Base-by-base conservation (phyloP, 1,284 basidiomycete species). In the Tremellales sp. region DNA sequence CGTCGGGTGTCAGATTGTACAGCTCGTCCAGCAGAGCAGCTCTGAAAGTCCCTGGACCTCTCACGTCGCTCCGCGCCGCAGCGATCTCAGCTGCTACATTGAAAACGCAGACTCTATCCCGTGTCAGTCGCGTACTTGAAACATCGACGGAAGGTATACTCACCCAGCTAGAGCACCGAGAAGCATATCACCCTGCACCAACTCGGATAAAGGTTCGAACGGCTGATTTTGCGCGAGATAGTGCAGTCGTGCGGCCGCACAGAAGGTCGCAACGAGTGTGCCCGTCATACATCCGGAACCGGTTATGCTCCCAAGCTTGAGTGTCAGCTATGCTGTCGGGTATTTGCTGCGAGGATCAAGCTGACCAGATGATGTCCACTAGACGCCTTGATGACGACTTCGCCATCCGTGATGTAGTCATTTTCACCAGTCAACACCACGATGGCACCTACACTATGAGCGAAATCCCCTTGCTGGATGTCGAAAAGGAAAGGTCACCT, bases 341-440 rank as follows among this genome's bases (percentile, higher is more conserved):
- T n/a, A n/a, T n/a, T n/a, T n/a, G n/a, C n/a, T n/a, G n/a, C n/a
- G n/a, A 10, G 17, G 15, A 43, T 21, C n/a, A 24, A 29, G 52
- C 68, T 49, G 35, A 70, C 70, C 12, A 87, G 75, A 11, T 79
- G 74, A 60, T 89, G 80, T 0, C 94, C 93, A 62, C 97, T 97
- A 0, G 77, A 75, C 4, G 89, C 75, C 22, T 80, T 78, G 24
- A 90, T 77, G 2, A 88, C 84, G 3, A 74, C 77, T 4, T 75
- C 62, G 2, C 93, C 93, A 65, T 97, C 88, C 0, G 89, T 90
- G 41, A 97, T 76, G 71, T 88, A 97, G 72, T 97, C 93, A 1
- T 73, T 79, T 36, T 80, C 77, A 1, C 94, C 94, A 0, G 90
- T 92, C 57, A 97, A 78, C 13, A 86, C 85, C 27, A 96, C 78